phyloP scores from a whole-genome alignment of 805 yeast genomes.

The Yamadazyma kitorensis region DNA sequence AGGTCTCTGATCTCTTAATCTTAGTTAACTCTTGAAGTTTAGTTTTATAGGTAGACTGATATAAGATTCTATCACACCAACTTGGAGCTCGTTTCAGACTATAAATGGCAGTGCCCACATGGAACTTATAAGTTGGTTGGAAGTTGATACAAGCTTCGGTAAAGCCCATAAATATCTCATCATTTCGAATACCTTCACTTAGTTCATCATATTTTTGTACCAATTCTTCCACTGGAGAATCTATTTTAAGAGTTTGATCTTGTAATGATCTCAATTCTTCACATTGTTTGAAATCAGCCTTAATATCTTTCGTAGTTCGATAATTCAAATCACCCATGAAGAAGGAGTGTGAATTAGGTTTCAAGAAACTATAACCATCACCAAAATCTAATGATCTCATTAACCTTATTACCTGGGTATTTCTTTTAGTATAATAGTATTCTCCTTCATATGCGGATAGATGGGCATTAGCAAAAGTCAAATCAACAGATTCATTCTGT shows the following conservation, averaged over 20 bases:
- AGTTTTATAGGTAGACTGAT: slow-evolving; percentile 37
- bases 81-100: slow-evolving; percentile 67
- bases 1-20: slow-evolving; percentile 1
- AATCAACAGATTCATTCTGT: slow-evolving; percentile 25
- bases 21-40: slow-evolving; percentile 1
- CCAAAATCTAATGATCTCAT: slow-evolving; percentile 55
- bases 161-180: slow-evolving; percentile 58
- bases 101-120: slow-evolving; percentile 48
- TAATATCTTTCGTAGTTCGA: slow-evolving; percentile 42
- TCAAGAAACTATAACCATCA: slow-evolving; percentile 52
- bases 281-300: slow-evolving; percentile 6
- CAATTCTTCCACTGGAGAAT: slow-evolving; percentile 15
- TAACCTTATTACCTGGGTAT: slow-evolving; percentile 48
- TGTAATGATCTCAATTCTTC: slow-evolving; percentile 23
- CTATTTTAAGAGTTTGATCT: slow-evolving; percentile 16
- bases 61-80: slow-evolving; percentile 88
- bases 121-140: slow-evolving; percentile 78
- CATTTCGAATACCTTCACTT: slow-evolving; percentile 33
- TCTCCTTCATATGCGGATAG: slow-evolving; percentile 77
- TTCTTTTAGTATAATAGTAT: slow-evolving; percentile 44
- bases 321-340: slow-evolving; percentile 86
- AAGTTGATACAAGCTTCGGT: slow-evolving; percentile 64
- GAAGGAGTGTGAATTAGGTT: slow-evolving; percentile 58
- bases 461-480: slow-evolving; percentile 71
- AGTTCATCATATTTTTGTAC: slow-evolving; percentile 51